Evolutionary conservation across 2,329 filamentous ascomycete genomes (phyloP).

Genomic region (Phaeosphaeriaceae sp.): DNA sequence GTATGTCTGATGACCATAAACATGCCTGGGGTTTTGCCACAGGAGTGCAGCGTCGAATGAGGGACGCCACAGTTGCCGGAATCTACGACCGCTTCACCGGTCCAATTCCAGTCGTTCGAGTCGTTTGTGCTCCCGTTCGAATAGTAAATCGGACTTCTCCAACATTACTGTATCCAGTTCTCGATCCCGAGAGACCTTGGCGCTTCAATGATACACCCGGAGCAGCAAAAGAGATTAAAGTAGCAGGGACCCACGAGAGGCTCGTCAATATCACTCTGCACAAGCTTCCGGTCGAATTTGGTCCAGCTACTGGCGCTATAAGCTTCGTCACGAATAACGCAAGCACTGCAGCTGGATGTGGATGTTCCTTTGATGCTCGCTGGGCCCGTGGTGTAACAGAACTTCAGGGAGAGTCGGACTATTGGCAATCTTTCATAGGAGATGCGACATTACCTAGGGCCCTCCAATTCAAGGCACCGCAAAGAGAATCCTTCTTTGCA

Average conservation of each 20-base stretch:
- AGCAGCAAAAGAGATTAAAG: background rate
- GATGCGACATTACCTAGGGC: background rate
- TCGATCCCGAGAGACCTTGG: slow-evolving; percentile 2
- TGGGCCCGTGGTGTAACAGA: slow-evolving; percentile 3
- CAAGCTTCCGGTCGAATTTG: slow-evolving; percentile 1
- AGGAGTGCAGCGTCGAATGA: background rate
- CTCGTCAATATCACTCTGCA: slow-evolving; percentile 1
- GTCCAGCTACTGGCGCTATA: background rate
- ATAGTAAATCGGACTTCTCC: slow-evolving; percentile 4
- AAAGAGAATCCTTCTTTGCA: background rate
- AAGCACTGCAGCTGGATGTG: slow-evolving; percentile 1
- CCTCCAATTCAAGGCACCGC: background rate
- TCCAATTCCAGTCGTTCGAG: slow-evolving; percentile 5
- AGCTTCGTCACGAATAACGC: slow-evolving; percentile 6
- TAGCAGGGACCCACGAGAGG: slow-evolving; percentile 2
- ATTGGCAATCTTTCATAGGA: slow-evolving; percentile 2
- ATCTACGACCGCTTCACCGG: slow-evolving; percentile 2
- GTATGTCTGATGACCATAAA: background rate
- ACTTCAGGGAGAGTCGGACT: background rate
- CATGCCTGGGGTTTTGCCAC: slow-evolving; percentile 5
- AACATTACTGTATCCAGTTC: slow-evolving; percentile 4
- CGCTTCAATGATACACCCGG: background rate
- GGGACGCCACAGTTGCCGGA: slow-evolving; percentile 1
- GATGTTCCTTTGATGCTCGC: slow-evolving; percentile 9
- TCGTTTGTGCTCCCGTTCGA: slow-evolving; percentile 2